Evolutionary conservation across 1,284 basidiomycete genomes (phyloP), one percentile per base, ranked within the genome.

Genomic region (Calocybe gambosa): DNA sequence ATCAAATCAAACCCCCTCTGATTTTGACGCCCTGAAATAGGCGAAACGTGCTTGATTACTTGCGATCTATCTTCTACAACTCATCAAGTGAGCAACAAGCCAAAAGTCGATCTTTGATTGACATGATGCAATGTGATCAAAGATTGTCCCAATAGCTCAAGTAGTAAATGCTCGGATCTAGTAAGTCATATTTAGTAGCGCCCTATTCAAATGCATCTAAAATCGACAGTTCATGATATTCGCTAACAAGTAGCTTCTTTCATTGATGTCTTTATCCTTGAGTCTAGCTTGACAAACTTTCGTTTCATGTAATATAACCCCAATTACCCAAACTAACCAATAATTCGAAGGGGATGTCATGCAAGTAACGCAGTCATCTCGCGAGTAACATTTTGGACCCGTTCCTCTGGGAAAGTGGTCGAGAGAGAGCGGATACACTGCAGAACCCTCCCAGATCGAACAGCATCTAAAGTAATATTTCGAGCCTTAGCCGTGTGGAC

Each of bases 371-470:
- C 57, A 21, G 50, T 50, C 23, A 86, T 72, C 58, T 84, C 83
- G 40, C 57, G 55, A 15, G 68, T 62, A 35, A 84, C 63, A 37
- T 69, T 71, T 55, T 66, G 62, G 42, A 86, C 67, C 44, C 85
- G 77, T 46, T 73, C 71, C 47, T 88, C 85, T 13, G 65, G 58
- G 63, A 85, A 83, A 10, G 62, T 62, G 1, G 60, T 55, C 5
- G 69, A 66, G 12, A 79, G 58, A 25, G 62, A 62, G 18, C 61
- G 58, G 18, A 81, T 54, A 10, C 63, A 62, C 33, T 72, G 63
- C 38, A 61, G 60, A 35, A 80, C 61, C 46, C 74, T 65, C 15
- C 61, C 60, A 13, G 60, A 55, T 51, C 76, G 73, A 4, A 62
- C 60, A 10, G 62, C 59, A 25, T 69, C 64, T 18, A 77, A 58